A percentile compares a stretch with the other conserved stretches of the same genome.
Conservation (phyloP, 148 eudicot species). For the Rhododendron henanense region DNA sequence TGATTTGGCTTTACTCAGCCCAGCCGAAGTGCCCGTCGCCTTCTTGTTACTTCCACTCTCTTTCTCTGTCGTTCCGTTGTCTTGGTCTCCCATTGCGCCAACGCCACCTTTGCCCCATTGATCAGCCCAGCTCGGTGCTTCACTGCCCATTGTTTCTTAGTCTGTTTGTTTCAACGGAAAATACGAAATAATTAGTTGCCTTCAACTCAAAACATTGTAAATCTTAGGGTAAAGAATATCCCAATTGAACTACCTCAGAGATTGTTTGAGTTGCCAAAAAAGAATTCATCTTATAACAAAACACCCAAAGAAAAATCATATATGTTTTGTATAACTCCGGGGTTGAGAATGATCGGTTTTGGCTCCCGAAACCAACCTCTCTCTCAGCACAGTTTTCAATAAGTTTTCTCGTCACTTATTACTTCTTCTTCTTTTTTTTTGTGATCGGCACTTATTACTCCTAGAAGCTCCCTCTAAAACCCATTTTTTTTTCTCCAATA, state of each 20-base stretch:
- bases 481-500: too few relatives aligned
- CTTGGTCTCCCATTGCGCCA: constrained; percentile 49
- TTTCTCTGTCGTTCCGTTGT: constrained; percentile 21
- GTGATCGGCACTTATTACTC: too few relatives aligned
- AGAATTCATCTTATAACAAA: too few relatives aligned
- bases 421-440: too few relatives aligned
- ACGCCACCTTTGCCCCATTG: constrained; percentile 90
- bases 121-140: constrained; percentile 85
- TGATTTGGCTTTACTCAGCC: constrained; percentile 44
- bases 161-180: background rate
- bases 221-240: background rate
- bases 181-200: background rate
- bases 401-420: too few relatives aligned
- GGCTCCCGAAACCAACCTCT: too few relatives aligned
- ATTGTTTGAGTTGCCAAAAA: too few relatives aligned
- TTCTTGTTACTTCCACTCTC: constrained; percentile 28
- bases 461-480: too few relatives aligned
- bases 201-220: background rate
- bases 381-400: too few relatives aligned
- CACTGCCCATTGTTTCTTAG: constrained; percentile 6
- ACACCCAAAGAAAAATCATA: too few relatives aligned
- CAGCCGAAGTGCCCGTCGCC: constrained; percentile 24
- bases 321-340: too few relatives aligned
- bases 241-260: background rate
- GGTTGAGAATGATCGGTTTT: too few relatives aligned